Conservation (phyloP, 495 filamentous ascomycete species). For the Arthonia radiata region DNA sequence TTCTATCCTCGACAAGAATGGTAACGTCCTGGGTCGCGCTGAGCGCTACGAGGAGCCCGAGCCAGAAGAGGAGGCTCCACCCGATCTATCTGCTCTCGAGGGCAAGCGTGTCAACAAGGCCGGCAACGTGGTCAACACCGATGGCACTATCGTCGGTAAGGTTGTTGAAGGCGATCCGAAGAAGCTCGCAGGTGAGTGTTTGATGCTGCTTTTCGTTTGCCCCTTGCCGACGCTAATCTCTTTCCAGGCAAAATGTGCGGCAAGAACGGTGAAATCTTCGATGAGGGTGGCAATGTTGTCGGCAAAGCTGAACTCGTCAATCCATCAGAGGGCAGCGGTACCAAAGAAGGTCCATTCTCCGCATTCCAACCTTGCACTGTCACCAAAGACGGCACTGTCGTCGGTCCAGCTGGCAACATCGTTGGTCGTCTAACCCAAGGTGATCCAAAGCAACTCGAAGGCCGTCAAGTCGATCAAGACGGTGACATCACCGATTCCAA, state of each 20-base stretch:
- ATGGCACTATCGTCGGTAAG: constrained; percentile 50
- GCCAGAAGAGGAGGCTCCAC: constrained; percentile 22
- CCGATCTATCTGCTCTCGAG: constrained; percentile 43
- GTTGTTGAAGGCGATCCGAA: constrained; percentile 48
- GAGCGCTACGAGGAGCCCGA: constrained; percentile 41
- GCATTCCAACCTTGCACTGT: constrained; percentile 51
- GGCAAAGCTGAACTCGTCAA: constrained; percentile 52
- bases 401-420: constrained; percentile 32
- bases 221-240: no score
- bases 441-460: constrained; percentile 43
- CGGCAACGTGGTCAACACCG: constrained; percentile 56
- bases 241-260: constrained; percentile 57
- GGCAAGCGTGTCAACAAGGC: constrained; percentile 71
- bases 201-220: no score
- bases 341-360: constrained; percentile 54
- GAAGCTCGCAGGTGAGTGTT: no score
- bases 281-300: constrained; percentile 55
- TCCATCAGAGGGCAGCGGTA: constrained; percentile 4
- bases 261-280: constrained; percentile 56
- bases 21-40: constrained; percentile 54
- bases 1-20: constrained; percentile 56
- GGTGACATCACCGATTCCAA: constrained; percentile 63
- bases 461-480: constrained; percentile 58
- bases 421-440: constrained; percentile 53
- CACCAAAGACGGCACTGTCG: constrained; percentile 50